phyloP scores from a whole-genome alignment of 345 rosid genomes.

The Ricinus communis region DNA sequence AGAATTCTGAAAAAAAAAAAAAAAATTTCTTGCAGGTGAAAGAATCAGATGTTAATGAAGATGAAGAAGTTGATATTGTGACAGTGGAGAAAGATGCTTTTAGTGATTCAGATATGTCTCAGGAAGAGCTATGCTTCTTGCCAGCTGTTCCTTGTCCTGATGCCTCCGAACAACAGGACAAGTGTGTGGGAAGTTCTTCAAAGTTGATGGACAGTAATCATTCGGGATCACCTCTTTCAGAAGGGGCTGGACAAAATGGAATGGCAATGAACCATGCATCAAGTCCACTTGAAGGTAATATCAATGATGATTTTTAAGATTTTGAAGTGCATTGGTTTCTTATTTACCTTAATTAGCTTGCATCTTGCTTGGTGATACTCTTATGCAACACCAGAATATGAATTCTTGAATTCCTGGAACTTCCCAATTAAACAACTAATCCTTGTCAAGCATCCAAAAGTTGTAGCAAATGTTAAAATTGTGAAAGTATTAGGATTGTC shows the following conservation, averaged over 20 bases:
- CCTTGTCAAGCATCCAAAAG: background rate
- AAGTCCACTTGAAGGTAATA: slow-evolving; percentile 81
- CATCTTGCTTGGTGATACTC: slow-evolving; percentile 2
- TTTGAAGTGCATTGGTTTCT: background rate
- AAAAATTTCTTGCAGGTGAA: slow-evolving; percentile 54
- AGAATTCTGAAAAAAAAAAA: slow-evolving; percentile 20
- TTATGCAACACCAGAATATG: background rate
- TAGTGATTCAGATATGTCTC: slow-evolving; percentile 96
- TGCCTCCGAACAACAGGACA: slow-evolving; percentile 65
- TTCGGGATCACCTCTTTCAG: slow-evolving; percentile 81
- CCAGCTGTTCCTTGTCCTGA: slow-evolving; percentile 90
- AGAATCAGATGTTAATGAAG: slow-evolving; percentile 78
- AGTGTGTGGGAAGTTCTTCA: slow-evolving; percentile 52
- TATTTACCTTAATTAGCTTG: slow-evolving; percentile 9
- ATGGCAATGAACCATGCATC: slow-evolving; percentile 52
- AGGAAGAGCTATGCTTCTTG: slow-evolving; percentile 88
- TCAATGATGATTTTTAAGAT: background rate
- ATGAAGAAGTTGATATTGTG: slow-evolving; percentile 92
- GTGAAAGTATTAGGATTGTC: background rate
- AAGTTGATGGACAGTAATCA: slow-evolving; percentile 66
- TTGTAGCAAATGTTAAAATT: background rate
- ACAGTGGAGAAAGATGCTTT: slow-evolving; percentile 76
- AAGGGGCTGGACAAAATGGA: slow-evolving; percentile 76
- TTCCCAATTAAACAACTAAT: background rate
- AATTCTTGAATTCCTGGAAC: background rate